Conservation (phyloP, 148 eudicot species). For the Euryodendron excelsum region DNA sequence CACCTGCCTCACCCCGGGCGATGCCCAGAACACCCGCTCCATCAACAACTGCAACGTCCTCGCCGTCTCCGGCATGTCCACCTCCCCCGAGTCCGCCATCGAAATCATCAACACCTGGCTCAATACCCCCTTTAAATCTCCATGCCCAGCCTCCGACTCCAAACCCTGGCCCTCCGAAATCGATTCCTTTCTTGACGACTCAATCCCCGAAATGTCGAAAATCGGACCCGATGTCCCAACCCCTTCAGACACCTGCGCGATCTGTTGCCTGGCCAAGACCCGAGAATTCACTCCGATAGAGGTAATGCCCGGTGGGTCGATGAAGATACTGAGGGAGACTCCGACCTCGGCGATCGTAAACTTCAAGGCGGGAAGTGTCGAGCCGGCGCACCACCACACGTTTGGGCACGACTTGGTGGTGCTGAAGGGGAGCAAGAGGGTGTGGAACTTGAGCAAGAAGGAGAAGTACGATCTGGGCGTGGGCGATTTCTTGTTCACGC, state of each 20-base stretch:
- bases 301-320: constrained; percentile 69
- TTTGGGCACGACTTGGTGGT: constrained; percentile 86
- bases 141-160: constrained; percentile 70
- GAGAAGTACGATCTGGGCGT: constrained; percentile 50
- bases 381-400: constrained; percentile 88
- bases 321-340: constrained; percentile 77
- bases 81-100: constrained; percentile 47
- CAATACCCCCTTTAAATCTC: constrained; percentile 64
- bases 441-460: constrained; percentile 78
- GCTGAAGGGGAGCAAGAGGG: constrained; percentile 72
- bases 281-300: constrained; percentile 66
- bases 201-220: constrained; percentile 54
- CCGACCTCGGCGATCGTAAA: constrained; percentile 80
- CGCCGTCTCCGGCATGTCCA: constrained; percentile 67
- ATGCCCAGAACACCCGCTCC: constrained; percentile 66
- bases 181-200: constrained; percentile 50
- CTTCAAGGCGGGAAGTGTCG: constrained; percentile 76
- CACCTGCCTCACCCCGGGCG: constrained; percentile 52
- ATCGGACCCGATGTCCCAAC: constrained; percentile 31
- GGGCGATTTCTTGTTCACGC: constrained; percentile 85
- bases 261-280: constrained; percentile 53
- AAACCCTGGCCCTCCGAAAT: constrained; percentile 65
- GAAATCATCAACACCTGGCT: constrained; percentile 63
- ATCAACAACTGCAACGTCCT: constrained; percentile 86
- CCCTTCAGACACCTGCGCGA: constrained; percentile 30